These are phyloP conservation scores for Xylaria nigripes DNA, from an alignment of 495 filamentous ascomycete species.

Conservation along the genomic window DNA sequence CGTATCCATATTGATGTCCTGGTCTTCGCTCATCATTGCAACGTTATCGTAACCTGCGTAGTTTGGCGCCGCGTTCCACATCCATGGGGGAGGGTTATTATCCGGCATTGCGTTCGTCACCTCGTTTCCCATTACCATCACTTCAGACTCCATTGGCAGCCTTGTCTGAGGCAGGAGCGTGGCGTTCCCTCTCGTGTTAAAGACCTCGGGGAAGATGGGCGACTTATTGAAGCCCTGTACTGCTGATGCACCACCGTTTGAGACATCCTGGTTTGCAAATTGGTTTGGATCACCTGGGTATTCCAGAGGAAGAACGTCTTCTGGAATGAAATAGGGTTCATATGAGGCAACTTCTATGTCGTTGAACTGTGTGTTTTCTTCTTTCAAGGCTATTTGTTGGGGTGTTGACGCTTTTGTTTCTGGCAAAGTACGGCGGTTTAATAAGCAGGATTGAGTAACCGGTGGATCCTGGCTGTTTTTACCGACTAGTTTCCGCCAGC, in stretches of 20 bases:
- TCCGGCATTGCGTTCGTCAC: conserved; percentile 15
- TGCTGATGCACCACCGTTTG: neutral
- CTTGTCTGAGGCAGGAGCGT: neutral
- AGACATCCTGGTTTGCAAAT: conserved; percentile 2
- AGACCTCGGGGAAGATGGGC: conserved; percentile 5
- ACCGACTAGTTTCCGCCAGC: conserved; percentile 40
- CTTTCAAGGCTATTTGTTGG: neutral
- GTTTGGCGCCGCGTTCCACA: conserved; percentile 26
- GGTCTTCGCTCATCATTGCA: conserved; percentile 9
- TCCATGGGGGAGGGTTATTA: conserved; percentile 37
- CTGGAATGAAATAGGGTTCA: conserved; percentile 26
- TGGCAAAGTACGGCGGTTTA: neutral
- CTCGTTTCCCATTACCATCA: neutral
- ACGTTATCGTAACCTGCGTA: conserved; percentile 9
- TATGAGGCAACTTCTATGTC: conserved; percentile 28
- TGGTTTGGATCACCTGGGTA: conserved; percentile 13
- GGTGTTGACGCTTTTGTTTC: conserved; percentile 2
- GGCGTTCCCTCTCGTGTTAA: conserved; percentile 6
- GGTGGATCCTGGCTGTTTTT: conserved; percentile 20
- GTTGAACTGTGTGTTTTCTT: conserved; percentile 6
- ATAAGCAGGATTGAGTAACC: neutral
- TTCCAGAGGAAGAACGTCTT: conserved; percentile 18
- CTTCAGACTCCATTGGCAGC: neutral
- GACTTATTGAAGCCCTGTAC: neutral
- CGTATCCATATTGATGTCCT: conserved; percentile 35